Conservation (phyloP, 2,329 filamentous ascomycete genomes). For the Colletotrichum echinochloae region DNA sequence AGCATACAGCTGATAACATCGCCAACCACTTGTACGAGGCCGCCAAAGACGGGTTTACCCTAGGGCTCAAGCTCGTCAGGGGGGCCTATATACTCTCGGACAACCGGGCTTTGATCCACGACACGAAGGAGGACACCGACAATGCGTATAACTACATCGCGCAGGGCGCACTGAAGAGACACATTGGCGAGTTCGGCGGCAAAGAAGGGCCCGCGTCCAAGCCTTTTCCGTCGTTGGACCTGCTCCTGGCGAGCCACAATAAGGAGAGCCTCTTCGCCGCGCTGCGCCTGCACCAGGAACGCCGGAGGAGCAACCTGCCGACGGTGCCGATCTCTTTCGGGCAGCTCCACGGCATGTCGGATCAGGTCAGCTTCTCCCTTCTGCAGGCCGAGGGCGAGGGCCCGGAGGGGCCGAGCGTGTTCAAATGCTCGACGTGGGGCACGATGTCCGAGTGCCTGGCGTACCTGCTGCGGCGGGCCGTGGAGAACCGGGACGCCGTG, state of each 20-base stretch:
- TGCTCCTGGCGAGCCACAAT: conserved; percentile 68
- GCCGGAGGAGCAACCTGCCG: conserved; percentile 50
- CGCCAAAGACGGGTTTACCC: conserved; percentile 59
- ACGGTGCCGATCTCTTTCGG: conserved; percentile 59
- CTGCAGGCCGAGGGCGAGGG: conserved; percentile 52
- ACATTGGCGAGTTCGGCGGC: conserved; percentile 55
- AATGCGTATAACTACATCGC: conserved; percentile 62
- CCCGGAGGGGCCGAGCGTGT: conserved; percentile 48
- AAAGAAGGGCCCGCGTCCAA: conserved; percentile 39
- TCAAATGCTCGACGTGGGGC: conserved; percentile 57
- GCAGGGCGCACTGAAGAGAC: conserved; percentile 50
- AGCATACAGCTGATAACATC: conserved; percentile 57
- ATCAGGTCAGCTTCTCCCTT: conserved; percentile 64
- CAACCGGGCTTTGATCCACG: conserved; percentile 61
- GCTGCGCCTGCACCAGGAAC: conserved; percentile 56
- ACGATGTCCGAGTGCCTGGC: conserved; percentile 53
- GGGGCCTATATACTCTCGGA: conserved; percentile 67
- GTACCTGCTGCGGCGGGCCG: conserved; percentile 52
- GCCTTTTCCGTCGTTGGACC: conserved; percentile 58
- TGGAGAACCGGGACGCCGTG: conserved; percentile 53
- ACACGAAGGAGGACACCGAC: conserved; percentile 66
- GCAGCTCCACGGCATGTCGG: conserved; percentile 69
- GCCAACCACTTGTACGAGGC: conserved; percentile 59
- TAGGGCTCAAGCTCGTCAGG: conserved; percentile 68
- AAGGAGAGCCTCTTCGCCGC: conserved; percentile 55